phyloP scores from a whole-genome alignment of 2,329 filamentous ascomycete species.

The Daldinia sp. region DNA sequence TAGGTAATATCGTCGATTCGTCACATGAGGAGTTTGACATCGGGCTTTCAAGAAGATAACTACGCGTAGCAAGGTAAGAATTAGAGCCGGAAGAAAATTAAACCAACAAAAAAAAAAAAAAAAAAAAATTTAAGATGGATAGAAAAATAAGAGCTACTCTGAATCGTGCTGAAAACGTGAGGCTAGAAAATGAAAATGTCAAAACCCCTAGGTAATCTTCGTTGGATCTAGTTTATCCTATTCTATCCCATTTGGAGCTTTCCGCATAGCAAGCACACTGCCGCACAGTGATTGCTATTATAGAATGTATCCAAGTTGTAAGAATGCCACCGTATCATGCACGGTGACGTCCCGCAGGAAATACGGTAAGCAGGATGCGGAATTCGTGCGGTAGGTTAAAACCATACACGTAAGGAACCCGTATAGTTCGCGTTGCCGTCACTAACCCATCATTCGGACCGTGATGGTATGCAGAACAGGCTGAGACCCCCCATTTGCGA shows the following conservation, averaged over 20 bases:
- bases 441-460: conserved; percentile 21
- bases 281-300: background rate
- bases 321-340: conserved; percentile 28
- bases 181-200: background rate
- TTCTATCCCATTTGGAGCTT: background rate
- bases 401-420: background rate
- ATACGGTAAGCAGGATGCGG: background rate
- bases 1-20: background rate
- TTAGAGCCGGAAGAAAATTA: too few species aligned
- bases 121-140: background rate
- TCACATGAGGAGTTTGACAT: conserved; percentile 14
- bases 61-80: conserved; percentile 4
- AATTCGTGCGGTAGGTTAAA: background rate
- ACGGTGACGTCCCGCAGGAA: conserved; percentile 27
- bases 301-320: background rate
- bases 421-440: conserved; percentile 7
- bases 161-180: conserved; percentile 6
- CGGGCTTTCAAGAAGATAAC: background rate
- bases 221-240: conserved; percentile 13
- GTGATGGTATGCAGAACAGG: background rate
- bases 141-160: background rate
- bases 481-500: background rate
- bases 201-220: conserved; percentile 22
- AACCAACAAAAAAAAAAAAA: too few species aligned
- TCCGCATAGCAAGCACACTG: conserved; percentile 1